phyloP scores from a whole-genome alignment of 148 eudicot species.

The Hydrangea macrophylla region DNA sequence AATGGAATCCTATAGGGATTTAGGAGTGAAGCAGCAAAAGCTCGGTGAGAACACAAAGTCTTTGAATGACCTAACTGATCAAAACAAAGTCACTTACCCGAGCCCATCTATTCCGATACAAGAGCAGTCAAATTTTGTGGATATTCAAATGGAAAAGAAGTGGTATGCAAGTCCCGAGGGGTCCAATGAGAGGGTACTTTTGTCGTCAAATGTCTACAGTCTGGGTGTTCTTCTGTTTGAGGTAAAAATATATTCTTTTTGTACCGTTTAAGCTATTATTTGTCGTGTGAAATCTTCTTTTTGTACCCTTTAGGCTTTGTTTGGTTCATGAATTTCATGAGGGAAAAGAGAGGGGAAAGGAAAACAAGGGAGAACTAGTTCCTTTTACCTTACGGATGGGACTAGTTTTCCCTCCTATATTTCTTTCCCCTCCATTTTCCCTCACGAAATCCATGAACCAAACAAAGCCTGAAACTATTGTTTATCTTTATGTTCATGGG shows the following conservation, averaged over 20 bases:
- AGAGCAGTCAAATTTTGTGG: slow-evolving; percentile 8
- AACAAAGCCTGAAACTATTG: too few species aligned
- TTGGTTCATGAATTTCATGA: too few species aligned
- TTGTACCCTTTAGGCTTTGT: too few species aligned
- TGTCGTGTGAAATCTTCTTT: background rate
- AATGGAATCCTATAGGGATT: slow-evolving; percentile 5
- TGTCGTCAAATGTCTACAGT: slow-evolving; percentile 49
- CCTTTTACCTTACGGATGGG: too few species aligned
- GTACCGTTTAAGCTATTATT: background rate
- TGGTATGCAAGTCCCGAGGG: slow-evolving; percentile 57
- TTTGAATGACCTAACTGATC: slow-evolving; percentile 18
- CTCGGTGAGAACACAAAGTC: slow-evolving; percentile 16
- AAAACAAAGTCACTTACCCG: slow-evolving; percentile 10
- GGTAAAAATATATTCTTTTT: slow-evolving; percentile 27
- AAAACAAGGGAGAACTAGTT: too few species aligned
- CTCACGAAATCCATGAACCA: too few species aligned
- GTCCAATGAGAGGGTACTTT: slow-evolving; percentile 19
- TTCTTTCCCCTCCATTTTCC: too few species aligned
- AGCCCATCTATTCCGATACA: background rate
- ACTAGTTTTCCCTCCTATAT: too few species aligned
- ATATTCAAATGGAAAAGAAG: slow-evolving; percentile 39
- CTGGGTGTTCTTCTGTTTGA: slow-evolving; percentile 68
- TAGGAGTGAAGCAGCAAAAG: slow-evolving; percentile 34
- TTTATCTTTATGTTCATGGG: too few species aligned
- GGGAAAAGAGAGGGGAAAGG: too few species aligned